These are phyloP conservation scores for Phytophthora constricta DNA, from an alignment of 352 stramenopile species.

Conservation along the genomic window DNA sequence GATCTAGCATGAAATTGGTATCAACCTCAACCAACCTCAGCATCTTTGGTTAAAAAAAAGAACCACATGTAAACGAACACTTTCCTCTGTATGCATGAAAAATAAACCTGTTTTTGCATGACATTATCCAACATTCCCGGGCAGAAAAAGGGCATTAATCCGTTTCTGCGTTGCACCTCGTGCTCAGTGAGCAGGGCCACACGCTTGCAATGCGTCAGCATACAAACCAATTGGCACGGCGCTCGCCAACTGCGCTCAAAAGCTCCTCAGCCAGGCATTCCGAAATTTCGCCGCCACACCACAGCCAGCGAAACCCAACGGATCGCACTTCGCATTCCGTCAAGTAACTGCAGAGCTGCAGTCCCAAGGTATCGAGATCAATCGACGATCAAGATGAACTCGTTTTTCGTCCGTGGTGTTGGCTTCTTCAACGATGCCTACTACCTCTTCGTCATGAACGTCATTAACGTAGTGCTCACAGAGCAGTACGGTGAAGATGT, in stretches of 20 bases:
- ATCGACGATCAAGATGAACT: constrained; percentile 33
- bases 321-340: too few relatives aligned
- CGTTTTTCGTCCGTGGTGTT: constrained; percentile 55
- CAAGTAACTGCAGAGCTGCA: too few relatives aligned
- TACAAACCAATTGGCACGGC: not conserved
- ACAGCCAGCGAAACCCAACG: not conserved
- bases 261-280: constrained; percentile 2
- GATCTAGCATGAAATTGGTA: too few relatives aligned
- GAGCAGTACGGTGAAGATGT: constrained; percentile 54
- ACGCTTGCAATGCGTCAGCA: not conserved
- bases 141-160: not conserved
- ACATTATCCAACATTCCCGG: not conserved
- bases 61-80: not conserved
- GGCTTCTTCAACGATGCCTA: constrained; percentile 70
- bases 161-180: not conserved
- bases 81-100: not conserved
- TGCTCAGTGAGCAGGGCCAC: constrained; percentile 2
- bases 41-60: not conserved
- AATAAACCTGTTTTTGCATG: not conserved
- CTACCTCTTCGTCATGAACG: constrained; percentile 71
- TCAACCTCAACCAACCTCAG: not conserved
- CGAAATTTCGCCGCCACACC: not conserved
- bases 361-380: too few relatives aligned
- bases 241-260: not conserved
- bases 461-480: constrained; percentile 66